Evolutionary conservation across 768 basidiomycete genomes (phyloP).

Genomic region (Rickenella mellea): DNA sequence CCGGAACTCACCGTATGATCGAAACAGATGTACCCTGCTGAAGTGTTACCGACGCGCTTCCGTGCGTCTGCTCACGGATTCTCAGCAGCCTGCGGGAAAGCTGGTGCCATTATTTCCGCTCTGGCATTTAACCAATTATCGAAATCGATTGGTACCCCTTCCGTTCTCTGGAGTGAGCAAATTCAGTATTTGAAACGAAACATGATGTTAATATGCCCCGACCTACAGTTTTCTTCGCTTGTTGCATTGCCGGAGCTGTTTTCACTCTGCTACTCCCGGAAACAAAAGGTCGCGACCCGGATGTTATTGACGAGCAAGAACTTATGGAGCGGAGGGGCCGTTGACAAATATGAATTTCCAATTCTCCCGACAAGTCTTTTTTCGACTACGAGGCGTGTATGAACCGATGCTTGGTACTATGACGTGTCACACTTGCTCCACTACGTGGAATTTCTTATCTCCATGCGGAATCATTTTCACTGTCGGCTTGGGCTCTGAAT

Average conservation of each 20-base stretch:
- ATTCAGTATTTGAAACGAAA: neutral
- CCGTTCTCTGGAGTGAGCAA: conserved; percentile 62
- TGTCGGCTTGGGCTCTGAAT: too few species aligned
- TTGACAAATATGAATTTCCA: too few species aligned
- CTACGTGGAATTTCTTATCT: too few species aligned
- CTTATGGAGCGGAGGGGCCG: conserved; percentile 9
- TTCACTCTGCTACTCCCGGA: conserved; percentile 43
- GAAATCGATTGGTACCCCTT: conserved; percentile 50
- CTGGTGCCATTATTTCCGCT: conserved; percentile 68
- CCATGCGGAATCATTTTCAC: too few species aligned
- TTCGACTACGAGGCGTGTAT: too few species aligned
- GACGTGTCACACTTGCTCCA: too few species aligned
- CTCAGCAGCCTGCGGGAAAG: conserved; percentile 65
- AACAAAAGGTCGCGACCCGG: conserved; percentile 41
- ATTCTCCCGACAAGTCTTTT: too few species aligned
- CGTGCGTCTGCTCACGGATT: conserved; percentile 68
- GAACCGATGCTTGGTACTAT: too few species aligned
- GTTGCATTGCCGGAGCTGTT: conserved; percentile 46
- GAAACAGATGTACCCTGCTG: conserved; percentile 57
- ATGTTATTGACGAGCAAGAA: conserved; percentile 33
- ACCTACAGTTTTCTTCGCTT: conserved; percentile 53
- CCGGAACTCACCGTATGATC: conserved; percentile 41
- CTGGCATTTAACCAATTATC: conserved; percentile 62
- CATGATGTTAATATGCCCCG: neutral
- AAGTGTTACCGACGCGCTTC: conserved; percentile 73